Base-by-base conservation (phyloP, 2,329 filamentous ascomycete genomes). In the Penicillium sp. region DNA sequence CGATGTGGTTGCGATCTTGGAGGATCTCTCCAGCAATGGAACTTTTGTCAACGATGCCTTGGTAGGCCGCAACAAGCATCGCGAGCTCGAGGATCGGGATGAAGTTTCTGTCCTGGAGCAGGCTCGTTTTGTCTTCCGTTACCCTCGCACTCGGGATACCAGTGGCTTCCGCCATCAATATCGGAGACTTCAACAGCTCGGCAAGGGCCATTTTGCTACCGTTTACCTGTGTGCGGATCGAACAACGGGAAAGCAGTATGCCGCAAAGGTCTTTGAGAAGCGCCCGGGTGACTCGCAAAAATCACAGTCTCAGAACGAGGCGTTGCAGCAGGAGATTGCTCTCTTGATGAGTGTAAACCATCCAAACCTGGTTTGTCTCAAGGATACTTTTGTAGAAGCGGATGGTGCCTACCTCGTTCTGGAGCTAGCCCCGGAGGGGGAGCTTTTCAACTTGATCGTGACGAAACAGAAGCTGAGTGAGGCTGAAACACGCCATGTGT, bases 261-360 rank as follows among this genome's bases (percentile, higher is more conserved):
- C 95, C 3, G 95, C 96, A 71, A 99, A 99, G 81, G 88, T 95
- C 60, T 98, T 99, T 72, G 92, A 92, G 69, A 95, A 92, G 78
- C 88, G 90, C 5, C 83, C 88, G 2, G 90, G 90, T n/a, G 84
- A 88, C 60, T 92, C 93, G 42, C 92, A 97, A 66, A 87, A 86
- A 64, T 90, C 91, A n/a, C 52, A 55, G 17, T 53, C 51, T 7
- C 94, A 93, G 75, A 88, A 89, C 5, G 92, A 96, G 60, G 89
- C 91, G 2, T 78, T 98, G 48, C 92, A 97, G 73, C 93, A 98
- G 75, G 96, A 99, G 75, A 96, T 99, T 73, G 94, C 91, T 22
- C 91, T 99, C 15, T 80, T 99, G 61, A 98, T 96, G 92, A 88
- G 92, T n/a, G 92, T 99, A 62, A 96, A 90, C 73, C 95, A 99